These are phyloP conservation scores for Kluyveromyces dobzhanskii DNA, from an alignment of 805 yeast genomes.

Conservation along the genomic window DNA sequence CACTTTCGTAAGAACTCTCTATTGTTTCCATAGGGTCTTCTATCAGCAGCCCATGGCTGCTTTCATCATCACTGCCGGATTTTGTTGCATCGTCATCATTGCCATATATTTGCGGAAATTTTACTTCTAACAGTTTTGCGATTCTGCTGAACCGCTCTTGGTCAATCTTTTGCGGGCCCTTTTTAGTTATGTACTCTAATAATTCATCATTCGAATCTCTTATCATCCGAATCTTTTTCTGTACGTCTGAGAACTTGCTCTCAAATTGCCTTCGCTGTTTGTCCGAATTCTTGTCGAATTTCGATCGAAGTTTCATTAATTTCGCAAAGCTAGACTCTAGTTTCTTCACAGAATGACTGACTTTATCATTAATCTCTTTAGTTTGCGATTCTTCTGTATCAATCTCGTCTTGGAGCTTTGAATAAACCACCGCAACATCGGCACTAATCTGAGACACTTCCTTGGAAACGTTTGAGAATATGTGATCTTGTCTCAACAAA, in stretches of 20 bases:
- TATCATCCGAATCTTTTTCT: constrained; percentile 10
- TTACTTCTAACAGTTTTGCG: not conserved
- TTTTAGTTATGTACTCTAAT: constrained; percentile 18
- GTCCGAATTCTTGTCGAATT: constrained; percentile 6
- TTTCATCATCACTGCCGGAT: not conserved
- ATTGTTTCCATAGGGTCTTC: too few species aligned
- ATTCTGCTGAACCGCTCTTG: not conserved
- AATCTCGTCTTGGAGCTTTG: constrained; percentile 22
- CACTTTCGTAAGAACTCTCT: too few species aligned
- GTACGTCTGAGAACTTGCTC: constrained; percentile 5
- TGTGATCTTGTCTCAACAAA: constrained; percentile 13
- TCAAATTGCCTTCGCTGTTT: constrained; percentile 9
- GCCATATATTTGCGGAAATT: not conserved
- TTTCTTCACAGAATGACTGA: constrained; percentile 17
- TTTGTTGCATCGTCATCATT: not conserved
- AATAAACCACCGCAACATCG: constrained; percentile 16
- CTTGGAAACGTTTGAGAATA: constrained; percentile 17
- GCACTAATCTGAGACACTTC: constrained; percentile 17
- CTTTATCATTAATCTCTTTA: constrained; percentile 15
- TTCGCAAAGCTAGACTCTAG: constrained; percentile 16
- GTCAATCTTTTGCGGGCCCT: not conserved
- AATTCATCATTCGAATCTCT: constrained; percentile 9
- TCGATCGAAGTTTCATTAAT: constrained; percentile 9
- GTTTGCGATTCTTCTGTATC: constrained; percentile 26
- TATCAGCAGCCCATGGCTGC: too few species aligned